Evolutionary conservation across 495 filamentous ascomycete genomes (phyloP), one percentile per base, ranked within the genome.

Genomic region (Cudoniella acicularis): DNA sequence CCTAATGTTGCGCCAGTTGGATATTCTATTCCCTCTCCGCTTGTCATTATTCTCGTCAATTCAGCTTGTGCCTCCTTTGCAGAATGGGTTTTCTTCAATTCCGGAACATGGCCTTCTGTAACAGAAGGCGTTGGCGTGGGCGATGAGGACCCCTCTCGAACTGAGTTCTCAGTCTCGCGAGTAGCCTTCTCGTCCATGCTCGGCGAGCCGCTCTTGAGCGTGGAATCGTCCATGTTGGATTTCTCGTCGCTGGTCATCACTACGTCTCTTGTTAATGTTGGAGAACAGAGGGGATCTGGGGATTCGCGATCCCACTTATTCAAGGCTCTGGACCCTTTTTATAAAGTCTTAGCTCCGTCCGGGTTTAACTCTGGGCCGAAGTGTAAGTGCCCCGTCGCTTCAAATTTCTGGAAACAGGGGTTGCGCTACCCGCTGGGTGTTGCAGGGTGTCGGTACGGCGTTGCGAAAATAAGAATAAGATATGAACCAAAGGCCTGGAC

Each of bases 1-100:
- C 61, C 59, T 3, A 88, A 69, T 58, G 73, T 83, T 63, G 73
- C 75, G 21, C 70, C 68, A 0, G 65, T 72, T 0, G 82, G 84
- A 62, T 85, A 86, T 54, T 82, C 77, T 0, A 66, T 27, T 3
- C 61, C 61, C 36, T 68, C 65, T 2, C 49, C 65, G 54, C 53
- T 63, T 18, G 59, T 65, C 59, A 65, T 65, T 20, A 67, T 41
- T 23, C 48, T 54, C 0, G 40, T 56, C 25, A 67, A 54, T 24
- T 64, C 64, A 3, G 13, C 61, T 11, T 48, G 26, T 10, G 45
- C 41, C 16, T 62, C 56, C 43, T 57, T 56, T 2, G 50, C 55
- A 13, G 59, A 50, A 9, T 41, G 1, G 11, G 45, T 49, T 40
- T 60, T 50, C 22, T 58, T 21, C 22, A 48, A 17, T 2, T 36